A percentile compares a stretch with the other conserved stretches of the same genome.
Conservation (phyloP, 768 basidiomycete genomes). For the Lentinula guzmanii region DNA sequence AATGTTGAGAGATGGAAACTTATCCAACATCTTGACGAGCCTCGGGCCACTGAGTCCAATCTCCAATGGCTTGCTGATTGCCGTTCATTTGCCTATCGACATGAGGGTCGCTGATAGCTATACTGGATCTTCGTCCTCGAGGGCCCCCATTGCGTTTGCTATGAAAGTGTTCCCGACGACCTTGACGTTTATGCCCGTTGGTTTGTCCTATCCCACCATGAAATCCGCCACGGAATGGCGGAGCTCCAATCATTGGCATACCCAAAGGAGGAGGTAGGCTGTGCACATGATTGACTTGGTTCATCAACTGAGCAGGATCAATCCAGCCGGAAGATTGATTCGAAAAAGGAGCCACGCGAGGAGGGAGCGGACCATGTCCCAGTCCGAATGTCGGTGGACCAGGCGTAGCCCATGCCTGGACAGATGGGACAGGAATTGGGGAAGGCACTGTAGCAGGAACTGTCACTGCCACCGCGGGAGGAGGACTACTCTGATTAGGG, state of each 20-base stretch:
- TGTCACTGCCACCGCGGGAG: background rate
- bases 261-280: background rate
- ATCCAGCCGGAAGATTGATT: background rate
- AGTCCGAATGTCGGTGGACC: background rate
- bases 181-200: slow-evolving; percentile 1
- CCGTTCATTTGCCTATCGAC: background rate
- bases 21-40: background rate
- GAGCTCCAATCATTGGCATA: background rate
- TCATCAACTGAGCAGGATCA: background rate
- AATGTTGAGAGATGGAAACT: background rate
- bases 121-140: background rate
- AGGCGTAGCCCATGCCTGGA: background rate
- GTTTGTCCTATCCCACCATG: background rate
- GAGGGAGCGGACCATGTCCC: background rate
- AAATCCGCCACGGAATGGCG: background rate
- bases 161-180: background rate
- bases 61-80: background rate
- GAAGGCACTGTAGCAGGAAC: background rate
- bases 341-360: background rate
- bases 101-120: background rate
- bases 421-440: background rate
- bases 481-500: background rate
- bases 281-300: background rate
- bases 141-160: background rate
- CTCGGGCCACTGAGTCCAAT: slow-evolving; percentile 1